These are phyloP conservation scores for Phaeosphaeriaceae sp. DNA, from an alignment of 2,329 filamentous ascomycete genomes.

Conservation along the genomic window DNA sequence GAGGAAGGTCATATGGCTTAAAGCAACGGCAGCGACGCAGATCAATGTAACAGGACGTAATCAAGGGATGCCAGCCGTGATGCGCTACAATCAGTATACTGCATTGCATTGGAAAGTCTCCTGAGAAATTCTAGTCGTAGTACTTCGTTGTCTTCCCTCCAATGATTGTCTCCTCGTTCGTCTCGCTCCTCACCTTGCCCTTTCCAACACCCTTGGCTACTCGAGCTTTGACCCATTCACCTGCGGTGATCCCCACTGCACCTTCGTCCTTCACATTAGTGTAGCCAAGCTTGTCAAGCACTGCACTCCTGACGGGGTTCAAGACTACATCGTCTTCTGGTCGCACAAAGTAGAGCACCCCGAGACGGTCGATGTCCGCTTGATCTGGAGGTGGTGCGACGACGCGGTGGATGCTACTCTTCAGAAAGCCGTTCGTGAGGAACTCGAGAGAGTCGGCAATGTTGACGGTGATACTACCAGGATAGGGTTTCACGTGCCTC, in stretches of 20 bases:
- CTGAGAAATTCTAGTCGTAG: slow-evolving; percentile 12
- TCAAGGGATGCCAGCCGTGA: background rate
- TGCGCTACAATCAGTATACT: background rate
- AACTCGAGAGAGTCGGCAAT: slow-evolving; percentile 49
- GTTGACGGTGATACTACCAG: slow-evolving; percentile 49
- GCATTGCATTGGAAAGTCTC: background rate
- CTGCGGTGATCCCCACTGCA: slow-evolving; percentile 20
- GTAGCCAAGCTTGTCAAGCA: slow-evolving; percentile 19
- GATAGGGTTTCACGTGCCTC: slow-evolving; percentile 50
- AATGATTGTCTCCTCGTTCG: slow-evolving; percentile 21
- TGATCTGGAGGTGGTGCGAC: slow-evolving; percentile 59
- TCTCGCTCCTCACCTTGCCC: slow-evolving; percentile 16
- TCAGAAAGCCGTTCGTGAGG: slow-evolving; percentile 52
- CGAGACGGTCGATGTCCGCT: slow-evolving; percentile 51
- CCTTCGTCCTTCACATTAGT: slow-evolving; percentile 18
- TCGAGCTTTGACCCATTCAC: slow-evolving; percentile 27
- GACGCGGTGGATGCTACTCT: slow-evolving; percentile 59
- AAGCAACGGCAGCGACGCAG: too few species aligned
- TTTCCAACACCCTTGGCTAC: slow-evolving; percentile 19
- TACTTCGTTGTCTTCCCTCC: slow-evolving; percentile 20
- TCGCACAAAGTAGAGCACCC: slow-evolving; percentile 25
- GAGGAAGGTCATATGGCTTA: too few species aligned
- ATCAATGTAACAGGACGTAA: too few species aligned
- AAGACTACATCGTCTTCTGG: slow-evolving; percentile 22
- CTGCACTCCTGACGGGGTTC: slow-evolving; percentile 19